Evolutionary conservation across 2,329 filamentous ascomycete species (phyloP), one percentile per base, ranked within the genome.

Genomic region (Diaporthe aspalathi): DNA sequence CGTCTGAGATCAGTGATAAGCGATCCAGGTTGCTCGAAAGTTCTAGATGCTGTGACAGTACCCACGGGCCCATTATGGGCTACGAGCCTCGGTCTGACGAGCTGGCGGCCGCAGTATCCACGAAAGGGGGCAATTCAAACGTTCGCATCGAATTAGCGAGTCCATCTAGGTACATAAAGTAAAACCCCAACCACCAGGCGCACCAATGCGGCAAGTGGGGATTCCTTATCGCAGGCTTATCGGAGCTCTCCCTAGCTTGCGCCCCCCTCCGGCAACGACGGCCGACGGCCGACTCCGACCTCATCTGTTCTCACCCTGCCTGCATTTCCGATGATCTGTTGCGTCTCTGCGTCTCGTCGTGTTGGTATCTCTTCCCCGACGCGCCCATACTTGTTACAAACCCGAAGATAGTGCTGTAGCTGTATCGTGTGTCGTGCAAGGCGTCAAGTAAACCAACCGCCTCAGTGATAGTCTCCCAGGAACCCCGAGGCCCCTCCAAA

Each of bases 251-350:
- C 68, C 47, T 50, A 60, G 56, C 68, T 63, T 35, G 29, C 32
- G 50, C 56, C 47, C 49, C 45, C 49, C 65, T 43, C 72, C 70
- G 47, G 63, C 70, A 69, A 71, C 63, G 38, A 60, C 53, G n/a
- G n/a, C n/a, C n/a, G n/a, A n/a, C 32, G 40, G 57, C 71, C 24
- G n/a, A 20, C 16, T 38, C 52, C 24, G 29, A 68, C 45, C 17
- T 60, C 29, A 52, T 22, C 54, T 47, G 14, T 70, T 22, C 45
- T 53, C 56, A n/a, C 43, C 35, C 9, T 12, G 12, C 9, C 2
- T 49, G 17, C 67, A 45, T 63, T 52, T 22, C 35, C 65, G 72
- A 83, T 83, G 81, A 69, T 79, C 60, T 78, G 78, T 17, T 27
- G 20, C 1, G 22, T 35, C 35, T 27, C 29, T 27, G 20, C 1